phyloP scores from a whole-genome alignment of 2,329 filamentous ascomycete genomes.

The Sclerotinia trifoliorum region DNA sequence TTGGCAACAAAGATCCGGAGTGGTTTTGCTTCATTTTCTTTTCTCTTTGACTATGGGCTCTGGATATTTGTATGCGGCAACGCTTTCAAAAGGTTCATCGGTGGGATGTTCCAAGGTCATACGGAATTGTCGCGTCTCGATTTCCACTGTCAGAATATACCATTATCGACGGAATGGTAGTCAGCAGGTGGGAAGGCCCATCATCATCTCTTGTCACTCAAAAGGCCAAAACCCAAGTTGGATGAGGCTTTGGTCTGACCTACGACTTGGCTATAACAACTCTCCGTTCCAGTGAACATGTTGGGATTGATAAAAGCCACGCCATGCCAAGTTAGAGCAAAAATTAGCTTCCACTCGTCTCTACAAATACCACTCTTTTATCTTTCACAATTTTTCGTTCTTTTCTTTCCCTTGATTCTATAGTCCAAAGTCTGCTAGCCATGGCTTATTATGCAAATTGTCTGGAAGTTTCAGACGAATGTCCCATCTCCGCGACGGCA shows the following conservation, averaged over 20 bases:
- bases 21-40: neutral
- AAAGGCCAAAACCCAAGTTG: neutral
- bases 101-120: neutral
- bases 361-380: too few species aligned
- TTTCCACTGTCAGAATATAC: neutral
- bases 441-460: constrained; percentile 8
- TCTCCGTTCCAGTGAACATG: neutral
- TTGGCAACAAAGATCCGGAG: neutral
- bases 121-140: neutral
- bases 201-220: neutral
- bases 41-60: too few species aligned
- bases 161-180: neutral
- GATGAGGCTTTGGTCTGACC: neutral
- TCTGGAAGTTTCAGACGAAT: constrained; percentile 6
- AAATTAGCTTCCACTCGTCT: neutral
- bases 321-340: neutral
- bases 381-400: neutral
- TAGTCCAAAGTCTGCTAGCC: too few species aligned
- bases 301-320: neutral
- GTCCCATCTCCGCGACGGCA: constrained; percentile 1
- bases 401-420: neutral
- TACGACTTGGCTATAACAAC: neutral
- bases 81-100: too few species aligned
- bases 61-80: too few species aligned
- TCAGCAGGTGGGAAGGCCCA: neutral